Conservation (phyloP, 164 flowering plant genomes). For the Echeveria elegans region DNA sequence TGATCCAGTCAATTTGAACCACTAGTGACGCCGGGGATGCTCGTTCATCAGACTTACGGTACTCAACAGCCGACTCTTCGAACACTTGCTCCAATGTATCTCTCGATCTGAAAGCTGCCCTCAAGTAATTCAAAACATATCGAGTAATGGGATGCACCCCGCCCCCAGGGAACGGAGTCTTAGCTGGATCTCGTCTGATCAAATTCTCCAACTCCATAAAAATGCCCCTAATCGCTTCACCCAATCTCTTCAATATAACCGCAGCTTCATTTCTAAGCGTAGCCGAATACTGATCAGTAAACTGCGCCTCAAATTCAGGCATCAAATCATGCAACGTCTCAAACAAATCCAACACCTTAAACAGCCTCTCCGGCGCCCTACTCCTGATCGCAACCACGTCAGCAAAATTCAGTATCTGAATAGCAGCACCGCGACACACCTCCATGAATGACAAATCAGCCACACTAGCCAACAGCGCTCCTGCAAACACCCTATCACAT, state of each 20-base stretch:
- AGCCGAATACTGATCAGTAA: constrained; percentile 58
- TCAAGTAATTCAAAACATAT: constrained; percentile 88
- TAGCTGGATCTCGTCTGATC: constrained; percentile 76
- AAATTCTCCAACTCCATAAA: constrained; percentile 87
- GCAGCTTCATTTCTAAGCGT: constrained; percentile 57
- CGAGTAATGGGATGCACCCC: constrained; percentile 87
- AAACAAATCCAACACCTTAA: constrained; percentile 65
- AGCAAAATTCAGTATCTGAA: constrained; percentile 74
- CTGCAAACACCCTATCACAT: constrained; percentile 70
- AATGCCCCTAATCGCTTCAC: constrained; percentile 73
- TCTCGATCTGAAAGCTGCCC: constrained; percentile 63
- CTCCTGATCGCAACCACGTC: constrained; percentile 69
- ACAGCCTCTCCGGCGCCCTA: constrained; percentile 73
- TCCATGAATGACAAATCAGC: constrained; percentile 85
- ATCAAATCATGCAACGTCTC: constrained; percentile 74
- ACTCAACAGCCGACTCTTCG: constrained; percentile 33
- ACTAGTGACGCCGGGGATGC: constrained; percentile 42
- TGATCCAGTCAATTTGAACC: constrained; percentile 78
- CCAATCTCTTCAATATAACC: constrained; percentile 63
- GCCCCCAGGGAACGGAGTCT: constrained; percentile 71
- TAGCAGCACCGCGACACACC: constrained; percentile 62
- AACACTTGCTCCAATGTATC: constrained; percentile 70
- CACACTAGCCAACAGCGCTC: constrained; percentile 30
- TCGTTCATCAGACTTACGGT: constrained; percentile 21
- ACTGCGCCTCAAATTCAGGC: constrained; percentile 66